Evolutionary conservation across 139 green algal species (phyloP), one percentile per base, ranked within the genome.

Genomic region (Chlamydomonas schloesseri): DNA sequence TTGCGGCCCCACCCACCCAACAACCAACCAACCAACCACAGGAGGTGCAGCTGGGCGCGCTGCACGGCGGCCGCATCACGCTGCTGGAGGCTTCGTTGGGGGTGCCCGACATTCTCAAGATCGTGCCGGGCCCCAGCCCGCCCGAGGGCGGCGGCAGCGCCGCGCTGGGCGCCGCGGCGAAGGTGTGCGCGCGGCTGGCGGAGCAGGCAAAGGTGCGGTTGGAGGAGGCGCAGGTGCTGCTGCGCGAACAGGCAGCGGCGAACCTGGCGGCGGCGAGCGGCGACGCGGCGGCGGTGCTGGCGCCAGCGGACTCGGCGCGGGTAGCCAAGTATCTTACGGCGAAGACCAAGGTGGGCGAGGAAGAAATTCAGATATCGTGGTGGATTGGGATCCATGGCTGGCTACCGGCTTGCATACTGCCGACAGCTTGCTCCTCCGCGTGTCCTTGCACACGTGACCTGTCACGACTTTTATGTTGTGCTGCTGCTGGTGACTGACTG

Each of bases 41-140:
- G 33, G 76, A 83, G 76, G 76, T 83, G 60, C 76, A 73, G 76
- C 76, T 83, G 37, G 76, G 76, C 57, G 60, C 76, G 37, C 62
- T 83, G 37, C 76, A 83, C 42, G 76, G 76, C 58, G 76, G 60
- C 37, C 9, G 60, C 60, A 36, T 83, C 37, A 15, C 28, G 62
- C 76, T 83, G 76, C 76, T 83, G 76, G 76, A 83, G 58, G 76
- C 60, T 9, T 50, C 26, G 0, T 26, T 83, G 60, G 60, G 28
- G 76, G 0, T 83, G 36, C 62, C 76, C 9, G 76, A 83, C 31
- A 18, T 73, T 17, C 76, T 83, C 60, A 83, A 83, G 76, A 15
- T 5, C 26, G 57, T 83, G 76, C 26, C 37, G 36, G 36, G 21
- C 28, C 60, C 76, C 26, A n/a, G 6, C 6, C 42, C 42, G 42